phyloP scores from a whole-genome alignment of 345 rosid genomes.

The Melaleuca alternifolia region DNA sequence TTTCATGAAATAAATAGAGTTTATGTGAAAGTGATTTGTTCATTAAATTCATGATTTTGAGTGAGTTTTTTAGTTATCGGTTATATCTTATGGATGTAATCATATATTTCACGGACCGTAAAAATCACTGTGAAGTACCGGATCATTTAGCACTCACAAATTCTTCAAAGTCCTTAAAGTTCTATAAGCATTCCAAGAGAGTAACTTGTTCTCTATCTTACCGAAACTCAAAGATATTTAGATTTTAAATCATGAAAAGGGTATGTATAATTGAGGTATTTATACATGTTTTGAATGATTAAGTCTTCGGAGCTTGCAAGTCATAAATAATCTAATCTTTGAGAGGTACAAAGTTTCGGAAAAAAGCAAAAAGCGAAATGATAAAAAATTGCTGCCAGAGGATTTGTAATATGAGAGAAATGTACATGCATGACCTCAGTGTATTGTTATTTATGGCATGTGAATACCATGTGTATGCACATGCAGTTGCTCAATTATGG shows the following conservation, averaged over 20 bases:
- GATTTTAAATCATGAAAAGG: neutral
- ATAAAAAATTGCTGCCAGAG: neutral
- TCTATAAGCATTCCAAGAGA: too few species aligned
- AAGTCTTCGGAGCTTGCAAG: neutral
- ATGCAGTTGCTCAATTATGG: neutral
- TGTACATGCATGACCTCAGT: neutral
- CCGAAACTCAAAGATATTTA: neutral
- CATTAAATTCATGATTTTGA: neutral
- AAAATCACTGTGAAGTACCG: neutral
- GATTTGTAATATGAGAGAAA: neutral
- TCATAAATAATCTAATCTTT: neutral
- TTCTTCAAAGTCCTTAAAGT: neutral
- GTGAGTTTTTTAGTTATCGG: too few species aligned
- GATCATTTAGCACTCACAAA: neutral
- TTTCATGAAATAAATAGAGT: too few species aligned
- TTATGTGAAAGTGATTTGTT: neutral
- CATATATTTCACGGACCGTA: neutral
- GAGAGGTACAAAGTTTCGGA: neutral
- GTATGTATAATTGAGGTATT: neutral
- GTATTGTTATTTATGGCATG: neutral
- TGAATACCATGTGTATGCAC: neutral
- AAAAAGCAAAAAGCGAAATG: neutral
- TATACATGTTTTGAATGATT: too few species aligned
- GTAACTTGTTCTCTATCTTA: neutral
- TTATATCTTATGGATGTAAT: neutral